These are phyloP conservation scores for Erodium moschatum DNA, from an alignment of 441 rosid species.

Conservation along the genomic window DNA sequence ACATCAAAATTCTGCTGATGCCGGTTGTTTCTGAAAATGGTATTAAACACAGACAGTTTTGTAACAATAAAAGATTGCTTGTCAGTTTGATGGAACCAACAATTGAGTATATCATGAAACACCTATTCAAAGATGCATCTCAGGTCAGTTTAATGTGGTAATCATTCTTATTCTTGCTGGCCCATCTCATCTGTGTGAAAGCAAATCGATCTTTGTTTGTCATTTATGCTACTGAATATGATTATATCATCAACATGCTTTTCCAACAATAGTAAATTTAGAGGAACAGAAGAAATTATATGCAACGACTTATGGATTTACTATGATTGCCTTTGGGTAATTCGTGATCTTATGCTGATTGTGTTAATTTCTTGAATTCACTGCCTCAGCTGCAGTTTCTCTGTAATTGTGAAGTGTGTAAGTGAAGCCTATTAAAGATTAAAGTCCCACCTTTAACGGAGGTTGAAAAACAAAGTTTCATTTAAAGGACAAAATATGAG, in stretches of 20 bases:
- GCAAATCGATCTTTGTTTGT: not conserved
- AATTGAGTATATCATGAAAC: constrained; percentile 58
- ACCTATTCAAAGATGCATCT: constrained; percentile 52
- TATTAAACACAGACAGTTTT: constrained; percentile 27
- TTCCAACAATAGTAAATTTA: not conserved
- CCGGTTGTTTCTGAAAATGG: constrained; percentile 40
- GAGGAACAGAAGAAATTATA: not conserved
- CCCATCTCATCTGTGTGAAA: constrained; percentile 9
- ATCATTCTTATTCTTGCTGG: constrained; percentile 9
- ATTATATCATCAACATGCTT: not conserved
- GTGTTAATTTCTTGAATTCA: constrained; percentile 4
- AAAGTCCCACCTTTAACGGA: not conserved
- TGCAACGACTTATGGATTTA: not conserved
- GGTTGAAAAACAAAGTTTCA: not conserved
- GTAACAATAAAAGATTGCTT: constrained; percentile 41
- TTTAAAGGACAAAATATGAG: not conserved
- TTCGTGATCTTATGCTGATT: constrained; percentile 5
- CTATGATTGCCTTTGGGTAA: not conserved
- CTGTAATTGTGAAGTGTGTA: not conserved
- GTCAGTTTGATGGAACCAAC: constrained; percentile 71
- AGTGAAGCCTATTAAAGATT: constrained; percentile 5
- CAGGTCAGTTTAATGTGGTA: constrained; percentile 45
- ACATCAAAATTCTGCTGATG: constrained; percentile 38
- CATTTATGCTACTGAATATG: not conserved
- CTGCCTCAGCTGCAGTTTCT: not conserved